Evolutionary conservation across 768 basidiomycete genomes (phyloP).

Genomic region (Fistulinella prunicolor): DNA sequence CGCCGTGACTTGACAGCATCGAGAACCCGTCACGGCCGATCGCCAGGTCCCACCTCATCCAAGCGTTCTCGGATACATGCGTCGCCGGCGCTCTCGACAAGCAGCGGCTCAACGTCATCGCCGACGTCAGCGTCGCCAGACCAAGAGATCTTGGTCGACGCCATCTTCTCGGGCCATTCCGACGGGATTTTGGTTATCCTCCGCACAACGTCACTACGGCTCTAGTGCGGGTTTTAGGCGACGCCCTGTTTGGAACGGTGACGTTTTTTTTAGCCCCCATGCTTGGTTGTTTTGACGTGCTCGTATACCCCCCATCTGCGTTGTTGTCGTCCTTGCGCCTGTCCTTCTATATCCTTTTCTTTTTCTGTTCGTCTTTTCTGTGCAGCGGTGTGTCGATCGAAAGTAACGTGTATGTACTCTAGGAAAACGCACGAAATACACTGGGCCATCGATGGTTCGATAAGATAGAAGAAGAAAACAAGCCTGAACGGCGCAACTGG

Average conservation of each 20-base stretch:
- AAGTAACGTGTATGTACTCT: background rate
- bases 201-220: constrained; percentile 40
- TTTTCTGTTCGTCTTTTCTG: background rate
- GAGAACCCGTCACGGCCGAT: constrained; percentile 11
- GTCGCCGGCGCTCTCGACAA: background rate
- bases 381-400: background rate
- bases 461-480: background rate
- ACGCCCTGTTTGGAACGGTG: background rate
- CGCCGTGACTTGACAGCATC: constrained; percentile 27
- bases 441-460: background rate
- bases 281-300: background rate
- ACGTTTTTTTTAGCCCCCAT: background rate
- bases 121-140: background rate
- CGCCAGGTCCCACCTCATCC: background rate
- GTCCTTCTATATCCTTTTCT: background rate
- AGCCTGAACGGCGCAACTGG: too few species aligned
- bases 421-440: too few species aligned
- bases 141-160: constrained; percentile 59
- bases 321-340: background rate
- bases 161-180: constrained; percentile 83
- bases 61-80: constrained; percentile 10
- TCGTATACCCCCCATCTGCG: background rate
- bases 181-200: constrained; percentile 82
- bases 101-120: background rate
- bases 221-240: background rate